Evolutionary conservation across 2,329 filamentous ascomycete genomes (phyloP).

Genomic region (Sporothrix euskadiensis): DNA sequence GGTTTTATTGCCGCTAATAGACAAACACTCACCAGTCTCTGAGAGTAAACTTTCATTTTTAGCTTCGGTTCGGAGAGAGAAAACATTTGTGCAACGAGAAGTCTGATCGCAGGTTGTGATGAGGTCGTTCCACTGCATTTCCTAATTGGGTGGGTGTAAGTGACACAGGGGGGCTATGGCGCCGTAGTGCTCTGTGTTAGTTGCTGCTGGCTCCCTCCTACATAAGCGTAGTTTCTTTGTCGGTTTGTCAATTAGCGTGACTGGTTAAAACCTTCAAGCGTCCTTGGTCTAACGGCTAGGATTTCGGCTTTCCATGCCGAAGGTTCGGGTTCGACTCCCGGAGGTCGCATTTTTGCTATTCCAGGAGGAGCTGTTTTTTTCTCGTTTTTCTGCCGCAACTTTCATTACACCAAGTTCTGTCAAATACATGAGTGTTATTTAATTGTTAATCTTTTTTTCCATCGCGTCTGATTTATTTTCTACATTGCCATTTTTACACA

Average conservation of each 20-base stretch:
- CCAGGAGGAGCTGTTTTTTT: neutral
- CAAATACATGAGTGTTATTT: no score
- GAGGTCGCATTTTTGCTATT: conserved; percentile 13
- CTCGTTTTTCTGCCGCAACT: neutral
- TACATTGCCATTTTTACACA: no score
- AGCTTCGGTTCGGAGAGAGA: no score
- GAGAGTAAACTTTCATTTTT: no score
- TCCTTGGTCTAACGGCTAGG: conserved; percentile 20
- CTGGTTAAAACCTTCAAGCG: neutral
- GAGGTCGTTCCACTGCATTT: neutral
- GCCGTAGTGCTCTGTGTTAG: neutral
- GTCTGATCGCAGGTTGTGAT: neutral
- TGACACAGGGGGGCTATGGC: neutral
- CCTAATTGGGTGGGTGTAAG: conserved; percentile 13
- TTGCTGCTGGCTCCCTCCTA: neutral
- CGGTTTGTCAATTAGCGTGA: neutral
- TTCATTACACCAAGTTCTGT: neutral
- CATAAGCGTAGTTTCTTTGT: neutral
- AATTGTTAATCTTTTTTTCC: neutral
- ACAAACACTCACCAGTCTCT: no score
- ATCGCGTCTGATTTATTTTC: no score
- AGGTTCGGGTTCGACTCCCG: conserved; percentile 20
- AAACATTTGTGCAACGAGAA: no score
- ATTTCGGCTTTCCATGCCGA: conserved; percentile 21
- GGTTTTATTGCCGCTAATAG: no score